Base-by-base conservation (phyloP, 1,139 yeast genomes). In the Blastobotrys persicus region DNA sequence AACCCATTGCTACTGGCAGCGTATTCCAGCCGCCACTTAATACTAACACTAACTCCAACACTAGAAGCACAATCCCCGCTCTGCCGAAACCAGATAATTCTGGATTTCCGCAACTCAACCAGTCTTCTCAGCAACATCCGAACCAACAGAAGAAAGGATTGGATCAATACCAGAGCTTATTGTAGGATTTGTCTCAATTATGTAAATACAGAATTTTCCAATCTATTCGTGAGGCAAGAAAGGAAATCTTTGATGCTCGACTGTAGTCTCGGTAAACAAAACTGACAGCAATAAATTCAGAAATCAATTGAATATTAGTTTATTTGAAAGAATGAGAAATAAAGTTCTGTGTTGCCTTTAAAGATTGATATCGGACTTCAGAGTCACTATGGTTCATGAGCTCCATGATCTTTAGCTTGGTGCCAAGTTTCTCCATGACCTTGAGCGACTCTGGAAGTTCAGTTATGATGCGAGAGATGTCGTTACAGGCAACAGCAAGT, bases 321-420 rank as follows among this genome's bases (percentile, higher is more conserved):
- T 32, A 59, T 48, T 62, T 68, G 47, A 78, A 71, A 12, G 84
- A 75, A 60, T 88, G 91, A 5, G 96, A 88, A 51, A 92, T 95
- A 63, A 92, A 80, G 52, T 85, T 79, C 73, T 94, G 98, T 18
- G 96, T 88, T 1, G 98, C 89, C 67, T 87, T 88, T 64, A 92
- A 79, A 1, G 98, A 98, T 72, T 92, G 96, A 66, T 85, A 92
- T 66, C 92, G 88, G 59, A 92, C 91, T 62, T 88, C 95, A 37
- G 91, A 78, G 66, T 89, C 94, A 39, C 84, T 79, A 50, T 83
- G 83, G 59, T 83, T 88, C 80, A 92, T 83, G 57, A 89, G 76
- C 54, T 80, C 79, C 98, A 94, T 91, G 54, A 94, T 79, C 68
- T 82, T 80, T 20, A 85, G 73, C 74, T 92, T 88, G 63, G 81